Evolutionary conservation across 768 basidiomycete species (phyloP).

Genomic region (Boletus sensibilis): DNA sequence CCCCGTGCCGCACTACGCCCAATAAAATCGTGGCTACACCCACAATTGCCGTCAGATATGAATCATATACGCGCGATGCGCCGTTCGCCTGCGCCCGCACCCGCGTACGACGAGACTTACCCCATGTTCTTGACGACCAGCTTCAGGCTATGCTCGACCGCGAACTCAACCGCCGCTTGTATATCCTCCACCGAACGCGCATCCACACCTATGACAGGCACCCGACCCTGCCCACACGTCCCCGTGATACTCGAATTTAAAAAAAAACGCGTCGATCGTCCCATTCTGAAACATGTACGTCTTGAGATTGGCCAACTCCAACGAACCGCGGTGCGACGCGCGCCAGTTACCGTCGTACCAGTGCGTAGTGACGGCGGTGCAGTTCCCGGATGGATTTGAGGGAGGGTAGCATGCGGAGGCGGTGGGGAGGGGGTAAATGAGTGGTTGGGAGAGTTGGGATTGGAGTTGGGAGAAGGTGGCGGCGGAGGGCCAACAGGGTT

Average conservation of each 20-base stretch:
- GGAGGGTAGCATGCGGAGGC: conserved; percentile 43
- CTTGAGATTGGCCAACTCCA: conserved; percentile 37
- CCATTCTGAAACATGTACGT: conserved; percentile 40
- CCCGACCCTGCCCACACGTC: conserved; percentile 19
- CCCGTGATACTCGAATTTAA: conserved; percentile 32
- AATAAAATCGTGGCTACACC: conserved; percentile 36
- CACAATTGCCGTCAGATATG: neutral
- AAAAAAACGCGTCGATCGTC: conserved; percentile 40
- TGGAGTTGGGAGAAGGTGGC: conserved; percentile 34
- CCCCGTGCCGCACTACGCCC: conserved; percentile 41
- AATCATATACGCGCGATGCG: neutral
- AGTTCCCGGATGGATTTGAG: conserved; percentile 37
- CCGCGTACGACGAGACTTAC: neutral
- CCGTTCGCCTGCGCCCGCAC: neutral
- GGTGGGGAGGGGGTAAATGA: conserved; percentile 41
- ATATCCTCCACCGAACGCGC: conserved; percentile 20
- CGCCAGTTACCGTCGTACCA: conserved; percentile 41
- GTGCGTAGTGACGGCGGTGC: conserved; percentile 31
- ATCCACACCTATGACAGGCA: conserved; percentile 24
- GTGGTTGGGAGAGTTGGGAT: conserved; percentile 42
- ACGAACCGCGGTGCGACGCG: conserved; percentile 39
- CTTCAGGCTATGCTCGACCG: conserved; percentile 12
- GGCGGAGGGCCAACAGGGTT: conserved; percentile 45
- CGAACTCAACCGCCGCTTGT: conserved; percentile 23
- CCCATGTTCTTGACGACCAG: conserved; percentile 28